Percentiles rank a stretch among this genome's conserved stretches.
Conservation (phyloP, 2,329 filamentous ascomycete genomes). For the Colletotrichum endophyticum region DNA sequence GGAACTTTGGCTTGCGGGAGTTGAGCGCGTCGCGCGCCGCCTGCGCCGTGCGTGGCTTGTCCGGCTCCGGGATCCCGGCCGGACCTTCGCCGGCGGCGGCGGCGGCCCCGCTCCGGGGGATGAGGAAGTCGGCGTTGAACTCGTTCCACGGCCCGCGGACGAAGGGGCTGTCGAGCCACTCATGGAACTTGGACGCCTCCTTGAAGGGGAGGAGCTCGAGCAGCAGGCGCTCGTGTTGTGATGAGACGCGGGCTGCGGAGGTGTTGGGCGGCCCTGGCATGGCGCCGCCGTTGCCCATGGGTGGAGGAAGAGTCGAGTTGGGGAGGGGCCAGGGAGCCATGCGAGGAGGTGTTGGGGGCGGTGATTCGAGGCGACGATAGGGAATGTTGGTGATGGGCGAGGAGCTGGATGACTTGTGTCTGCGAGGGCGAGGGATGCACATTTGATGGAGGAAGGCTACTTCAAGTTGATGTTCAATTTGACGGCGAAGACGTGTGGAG, state of each 20-base stretch:
- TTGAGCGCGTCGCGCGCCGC: conserved; percentile 35
- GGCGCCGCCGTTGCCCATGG: neutral
- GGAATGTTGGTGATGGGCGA: neutral
- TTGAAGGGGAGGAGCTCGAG: conserved; percentile 44
- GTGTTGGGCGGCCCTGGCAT: neutral
- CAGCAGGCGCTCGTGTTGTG: conserved; percentile 42
- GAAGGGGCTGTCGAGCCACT: conserved; percentile 36
- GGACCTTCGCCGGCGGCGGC: neutral
- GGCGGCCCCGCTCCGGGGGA: conserved; percentile 15
- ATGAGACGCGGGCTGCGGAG: conserved; percentile 20
- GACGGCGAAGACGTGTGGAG: neutral
- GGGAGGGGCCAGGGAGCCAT: conserved; percentile 3
- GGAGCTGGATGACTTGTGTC: neutral
- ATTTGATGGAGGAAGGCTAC: neutral
- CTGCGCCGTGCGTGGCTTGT: conserved; percentile 35
- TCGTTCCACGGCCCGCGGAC: conserved; percentile 41
- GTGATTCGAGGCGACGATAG: conserved; percentile 11
- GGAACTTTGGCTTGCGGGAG: conserved; percentile 30
- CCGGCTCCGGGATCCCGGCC: conserved; percentile 30
- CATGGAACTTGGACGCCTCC: conserved; percentile 34
- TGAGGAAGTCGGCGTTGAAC: conserved; percentile 37
- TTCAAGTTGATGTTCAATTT: neutral
- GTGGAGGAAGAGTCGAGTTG: neutral
- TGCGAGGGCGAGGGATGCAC: conserved; percentile 19
- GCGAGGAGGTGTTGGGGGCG: conserved; percentile 3